phyloP scores from a whole-genome alignment of 2,329 filamentous ascomycete genomes.

The Hymenoscyphus fructigenus region DNA sequence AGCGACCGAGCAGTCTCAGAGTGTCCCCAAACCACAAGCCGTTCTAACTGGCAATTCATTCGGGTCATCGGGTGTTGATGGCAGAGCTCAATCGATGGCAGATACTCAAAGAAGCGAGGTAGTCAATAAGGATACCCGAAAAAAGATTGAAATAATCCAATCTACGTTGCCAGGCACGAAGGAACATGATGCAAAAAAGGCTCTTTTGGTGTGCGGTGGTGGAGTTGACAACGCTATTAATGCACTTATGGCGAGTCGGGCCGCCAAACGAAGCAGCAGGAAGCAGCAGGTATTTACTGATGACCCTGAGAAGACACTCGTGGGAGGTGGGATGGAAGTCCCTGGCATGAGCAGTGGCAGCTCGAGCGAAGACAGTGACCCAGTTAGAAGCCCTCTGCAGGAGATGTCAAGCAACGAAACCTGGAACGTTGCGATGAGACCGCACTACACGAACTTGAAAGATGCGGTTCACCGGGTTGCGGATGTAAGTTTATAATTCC shows the following conservation, averaged over 20 bases:
- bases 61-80: too few relatives aligned
- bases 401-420: slow-evolving; percentile 17
- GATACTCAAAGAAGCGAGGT: too few relatives aligned
- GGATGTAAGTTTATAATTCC: slow-evolving; percentile 29
- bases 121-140: too few relatives aligned
- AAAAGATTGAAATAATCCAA: too few relatives aligned
- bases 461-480: slow-evolving; percentile 33
- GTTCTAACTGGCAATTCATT: not conserved
- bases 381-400: slow-evolving; percentile 19
- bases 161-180: too few relatives aligned
- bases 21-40: not conserved
- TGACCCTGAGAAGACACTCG: slow-evolving; percentile 27
- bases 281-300: slow-evolving; percentile 5
- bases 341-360: slow-evolving; percentile 22
- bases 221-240: too few relatives aligned
- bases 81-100: too few relatives aligned
- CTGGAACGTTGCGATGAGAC: slow-evolving; percentile 33
- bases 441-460: slow-evolving; percentile 32
- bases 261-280: not conserved
- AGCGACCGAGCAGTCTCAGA: not conserved
- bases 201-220: too few relatives aligned
- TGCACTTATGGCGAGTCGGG: too few relatives aligned
- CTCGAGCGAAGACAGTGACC: slow-evolving; percentile 18
- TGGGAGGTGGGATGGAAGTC: slow-evolving; percentile 17
- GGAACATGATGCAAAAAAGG: too few relatives aligned